Conservation (phyloP, 2,329 filamentous ascomycete genomes). For the Pseudogymnoascus sp. region DNA sequence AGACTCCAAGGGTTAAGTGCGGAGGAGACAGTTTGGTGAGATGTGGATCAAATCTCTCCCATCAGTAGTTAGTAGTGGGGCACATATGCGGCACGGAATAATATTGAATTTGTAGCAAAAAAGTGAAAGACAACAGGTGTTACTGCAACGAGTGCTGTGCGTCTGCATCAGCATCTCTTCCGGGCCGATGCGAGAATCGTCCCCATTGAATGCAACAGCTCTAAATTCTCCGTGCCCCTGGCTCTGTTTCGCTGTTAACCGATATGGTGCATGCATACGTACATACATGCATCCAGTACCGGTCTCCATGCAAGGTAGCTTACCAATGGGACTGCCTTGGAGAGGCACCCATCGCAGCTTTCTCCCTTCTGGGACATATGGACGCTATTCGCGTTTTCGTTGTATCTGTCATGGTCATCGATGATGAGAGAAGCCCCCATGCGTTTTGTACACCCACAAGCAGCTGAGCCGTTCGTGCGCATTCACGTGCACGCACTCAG, state of each 20-base stretch:
- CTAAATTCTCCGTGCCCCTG: conserved; percentile 7
- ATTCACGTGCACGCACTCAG: not conserved
- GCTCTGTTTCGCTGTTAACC: conserved; percentile 4
- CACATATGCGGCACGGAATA: conserved; percentile 4
- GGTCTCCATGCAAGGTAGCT: not conserved
- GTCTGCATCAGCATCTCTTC: conserved; percentile 4
- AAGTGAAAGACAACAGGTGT: not conserved
- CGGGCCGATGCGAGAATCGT: conserved; percentile 7
- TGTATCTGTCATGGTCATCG: not conserved
- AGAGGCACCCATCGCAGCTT: not conserved
- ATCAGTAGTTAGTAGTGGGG: conserved; percentile 1
- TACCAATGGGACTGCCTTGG: not conserved
- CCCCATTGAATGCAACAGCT: not conserved
- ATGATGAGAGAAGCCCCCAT: not conserved
- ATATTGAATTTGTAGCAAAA: conserved; percentile 9
- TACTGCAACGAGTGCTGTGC: not conserved
- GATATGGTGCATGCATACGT: not conserved
- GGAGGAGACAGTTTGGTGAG: not conserved
- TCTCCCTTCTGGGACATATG: not conserved
- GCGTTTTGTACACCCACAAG: not conserved
- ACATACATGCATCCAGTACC: not conserved
- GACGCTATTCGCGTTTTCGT: not conserved
- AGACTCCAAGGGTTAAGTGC: conserved; percentile 5
- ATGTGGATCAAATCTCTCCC: not conserved
- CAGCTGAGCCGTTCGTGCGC: not conserved